Conservation (phyloP, 306 rosid species). For the Prunus padus region DNA sequence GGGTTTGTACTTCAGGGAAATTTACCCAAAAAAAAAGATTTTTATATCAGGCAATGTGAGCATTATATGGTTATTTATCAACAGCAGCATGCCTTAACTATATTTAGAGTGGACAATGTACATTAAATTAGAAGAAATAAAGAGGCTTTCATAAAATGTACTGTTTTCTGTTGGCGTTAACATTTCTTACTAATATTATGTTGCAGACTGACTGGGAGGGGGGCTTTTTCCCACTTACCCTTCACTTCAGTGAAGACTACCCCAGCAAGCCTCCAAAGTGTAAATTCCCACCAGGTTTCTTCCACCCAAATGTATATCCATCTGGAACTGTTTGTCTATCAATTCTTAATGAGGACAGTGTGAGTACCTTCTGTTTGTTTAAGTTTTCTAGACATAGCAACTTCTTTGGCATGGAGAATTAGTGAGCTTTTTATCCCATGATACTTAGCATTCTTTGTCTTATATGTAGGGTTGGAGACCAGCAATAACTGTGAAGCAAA, state of each 20-base stretch:
- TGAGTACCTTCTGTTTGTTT: slow-evolving; percentile 38
- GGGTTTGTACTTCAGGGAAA: neutral
- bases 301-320: slow-evolving; percentile 98
- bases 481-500: slow-evolving; percentile 94
- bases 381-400: no score
- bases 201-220: slow-evolving; percentile 99
- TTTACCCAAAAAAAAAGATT: neutral
- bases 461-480: slow-evolving; percentile 93
- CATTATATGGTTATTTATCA: neutral
- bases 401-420: slow-evolving; percentile 1
- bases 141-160: neutral
- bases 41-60: neutral
- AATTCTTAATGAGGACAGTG: slow-evolving; percentile 94
- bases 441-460: slow-evolving; percentile 6
- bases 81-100: neutral
- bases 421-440: neutral
- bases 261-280: slow-evolving; percentile 99
- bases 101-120: neutral
- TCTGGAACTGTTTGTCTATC: slow-evolving; percentile 98
- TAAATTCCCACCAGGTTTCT: slow-evolving; percentile 86
- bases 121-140: neutral
- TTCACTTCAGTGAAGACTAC: slow-evolving; percentile 98
- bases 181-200: slow-evolving; percentile 10
- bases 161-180: neutral
- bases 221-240: slow-evolving; percentile 81